These are phyloP conservation scores for Kuraishia capsulata DNA, from an alignment of 805 yeast genomes.

Conservation along the genomic window DNA sequence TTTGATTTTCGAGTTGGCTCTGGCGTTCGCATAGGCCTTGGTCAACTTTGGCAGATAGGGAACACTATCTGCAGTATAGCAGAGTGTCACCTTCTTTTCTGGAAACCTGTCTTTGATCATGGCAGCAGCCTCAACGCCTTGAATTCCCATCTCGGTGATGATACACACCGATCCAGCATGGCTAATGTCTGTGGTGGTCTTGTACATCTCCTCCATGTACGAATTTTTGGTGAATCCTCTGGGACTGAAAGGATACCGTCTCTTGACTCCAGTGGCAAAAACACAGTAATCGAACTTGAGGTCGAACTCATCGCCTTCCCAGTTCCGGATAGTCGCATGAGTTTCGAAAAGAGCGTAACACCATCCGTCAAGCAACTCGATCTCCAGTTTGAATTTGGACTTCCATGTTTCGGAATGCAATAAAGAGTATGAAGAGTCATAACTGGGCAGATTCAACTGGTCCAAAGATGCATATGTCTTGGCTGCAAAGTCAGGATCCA, in stretches of 20 bases:
- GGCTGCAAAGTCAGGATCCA: slow-evolving; percentile 26
- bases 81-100: slow-evolving; percentile 24
- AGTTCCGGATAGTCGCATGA: slow-evolving; percentile 2
- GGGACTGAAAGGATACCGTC: slow-evolving; percentile 46
- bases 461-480: slow-evolving; percentile 21
- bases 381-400: background rate
- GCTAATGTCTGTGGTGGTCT: slow-evolving; percentile 20
- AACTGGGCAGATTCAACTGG: slow-evolving; percentile 5
- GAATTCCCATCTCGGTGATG: slow-evolving; percentile 38
- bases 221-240: slow-evolving; percentile 28
- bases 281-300: slow-evolving; percentile 36
- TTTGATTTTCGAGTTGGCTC: background rate
- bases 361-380: slow-evolving; percentile 9
- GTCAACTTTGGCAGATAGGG: slow-evolving; percentile 12
- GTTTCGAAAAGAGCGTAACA: slow-evolving; percentile 6
- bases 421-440: slow-evolving; percentile 6
- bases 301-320: slow-evolving; percentile 3
- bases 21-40: background rate
- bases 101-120: slow-evolving; percentile 29
- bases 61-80: slow-evolving; percentile 29
- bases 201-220: slow-evolving; percentile 32
- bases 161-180: slow-evolving; percentile 23
- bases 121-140: slow-evolving; percentile 40
- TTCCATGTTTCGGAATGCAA: background rate
- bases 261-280: slow-evolving; percentile 37